Base-by-base conservation (phyloP, 2,329 filamentous ascomycete genomes). In the Zymoseptoria pseudotritici region DNA sequence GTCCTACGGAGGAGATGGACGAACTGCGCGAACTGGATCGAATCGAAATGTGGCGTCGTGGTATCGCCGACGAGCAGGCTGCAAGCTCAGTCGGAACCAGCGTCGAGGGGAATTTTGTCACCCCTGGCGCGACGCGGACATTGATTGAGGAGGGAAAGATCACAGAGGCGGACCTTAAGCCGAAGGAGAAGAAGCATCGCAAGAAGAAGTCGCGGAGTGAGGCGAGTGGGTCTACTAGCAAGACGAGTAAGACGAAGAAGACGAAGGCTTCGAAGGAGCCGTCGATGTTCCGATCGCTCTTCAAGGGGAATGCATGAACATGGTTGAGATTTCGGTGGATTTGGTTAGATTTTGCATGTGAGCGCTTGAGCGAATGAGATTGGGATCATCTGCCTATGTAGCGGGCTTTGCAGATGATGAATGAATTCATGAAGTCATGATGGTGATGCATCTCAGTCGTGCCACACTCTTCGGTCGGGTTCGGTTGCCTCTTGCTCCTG, bases 61-160 rank as follows among this genome's bases (percentile, higher is more conserved):
- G 85, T 20, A 85, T 87, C 51, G 82, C 83, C 3, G 84, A 86
- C 58, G 76, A 77, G 17, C 80, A 82, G 63, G 80, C 78, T 4
- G 36, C 36, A n/a, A 69, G 74, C 7, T 83, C 80, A 65, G 65
- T 78, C 5, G 83, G 81, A 22, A 86, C 83, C 4, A 86, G 81
- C 26, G 84, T 86, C 11, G 85, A 87, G 56, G 84, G 84, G 58
- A 85, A 87, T 68, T 86, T 86, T 71, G 82, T 87, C 70, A 87
- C 84, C 2, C 83, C 83, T 0, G 77, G 76, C 3, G 85, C 84
- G 2, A 74, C 75, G 9, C 69, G 71, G 54, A 75, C 76, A 21
- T 69, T 80, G 51, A 74, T 79, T 55, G 75, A 75, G 13, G 77
- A 76, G 22, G 78, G 78, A 11, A 73, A 76, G 4, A 66, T 80